Evolutionary conservation across 176 grass and related monocot genomes (phyloP), one percentile per base, ranked within the genome.

Genomic region (Puya raimondii): DNA sequence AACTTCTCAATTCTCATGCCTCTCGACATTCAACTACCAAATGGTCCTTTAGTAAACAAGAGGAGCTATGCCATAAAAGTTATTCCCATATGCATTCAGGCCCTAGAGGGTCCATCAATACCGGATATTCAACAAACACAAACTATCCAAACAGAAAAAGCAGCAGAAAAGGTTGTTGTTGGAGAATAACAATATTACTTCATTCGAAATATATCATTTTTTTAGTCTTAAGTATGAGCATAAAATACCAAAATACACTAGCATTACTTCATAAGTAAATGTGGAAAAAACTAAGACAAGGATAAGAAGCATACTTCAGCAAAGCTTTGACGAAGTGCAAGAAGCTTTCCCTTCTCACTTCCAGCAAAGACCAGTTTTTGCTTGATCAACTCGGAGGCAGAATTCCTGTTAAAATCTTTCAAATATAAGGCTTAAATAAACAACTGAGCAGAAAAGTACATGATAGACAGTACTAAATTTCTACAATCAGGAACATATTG

Each of bases 281-380:
- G 17, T 68, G 68, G 63, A 56, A 66, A 75, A 47, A 17, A 4
- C 10, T 18, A 17, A 57, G n/a, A 59, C 12, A 59, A 59, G n/a
- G 13, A 59, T 59, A 16, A 59, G 16, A 47, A 53, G 15, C 50
- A 72, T 83, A 90, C 89, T 85, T 86, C 82, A 50, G 85, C 78
- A 85, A 99, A 99, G 69, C 87, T 90, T 82, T 93, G 94, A 51
- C 82, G 76, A 84, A 99, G 82, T 78, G 89, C 84, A 75, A 93
- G 61, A 83, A 99, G 77, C 72, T 99, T 93, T 23, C 94, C 94
- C 67, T 81, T 90, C 82, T 99, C 94, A n/a, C 86, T 93, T 74
- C 94, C 94, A 67, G 84, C 74, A 59, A 99, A 99, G 69, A 99
- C 69, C 49, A 99, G 83, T 71, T 76, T 93, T 84, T 99, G 87